Conservation (phyloP, 2,329 filamentous ascomycete genomes). For the Penicillium decumbens region DNA sequence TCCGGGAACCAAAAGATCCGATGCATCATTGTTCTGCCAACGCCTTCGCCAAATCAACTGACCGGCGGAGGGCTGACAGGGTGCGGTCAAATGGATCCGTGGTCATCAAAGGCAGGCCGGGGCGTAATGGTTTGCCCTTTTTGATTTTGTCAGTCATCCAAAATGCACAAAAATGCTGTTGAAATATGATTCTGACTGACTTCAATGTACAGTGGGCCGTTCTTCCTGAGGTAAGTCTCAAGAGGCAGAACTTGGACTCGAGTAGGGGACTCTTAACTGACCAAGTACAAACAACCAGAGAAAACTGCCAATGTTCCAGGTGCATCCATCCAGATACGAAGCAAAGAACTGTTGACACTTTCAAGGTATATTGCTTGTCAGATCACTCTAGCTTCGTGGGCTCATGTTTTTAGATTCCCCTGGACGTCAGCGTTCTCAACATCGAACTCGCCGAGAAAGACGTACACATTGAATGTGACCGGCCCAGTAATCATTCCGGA, state of each 20-base stretch:
- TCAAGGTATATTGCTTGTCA: conserved; percentile 47
- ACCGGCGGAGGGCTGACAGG: not conserved
- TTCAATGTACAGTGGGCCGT: conserved; percentile 12
- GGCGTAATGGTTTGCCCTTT: not conserved
- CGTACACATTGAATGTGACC: conserved; percentile 50
- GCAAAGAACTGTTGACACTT: conserved; percentile 65
- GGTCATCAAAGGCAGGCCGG: not conserved
- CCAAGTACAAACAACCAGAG: conserved; percentile 42
- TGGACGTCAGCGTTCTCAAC: conserved; percentile 38
- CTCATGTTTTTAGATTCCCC: conserved; percentile 42
- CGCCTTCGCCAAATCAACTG: not conserved
- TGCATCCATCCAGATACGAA: conserved; percentile 67
- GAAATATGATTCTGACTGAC: not conserved
- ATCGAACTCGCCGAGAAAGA: conserved; percentile 35
- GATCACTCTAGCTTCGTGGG: not conserved
- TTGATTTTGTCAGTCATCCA: conserved; percentile 1
- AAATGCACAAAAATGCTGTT: not conserved
- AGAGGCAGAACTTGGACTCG: not conserved
- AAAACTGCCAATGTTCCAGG: conserved; percentile 65
- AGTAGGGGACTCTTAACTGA: not conserved
- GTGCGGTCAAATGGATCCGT: not conserved
- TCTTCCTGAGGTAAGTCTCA: conserved; percentile 18
- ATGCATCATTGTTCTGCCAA: not conserved
- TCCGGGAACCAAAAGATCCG: not conserved
- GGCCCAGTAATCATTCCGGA: not conserved